A percentile compares a stretch with the other conserved stretches of the same genome.
phyloP scores from a whole-genome alignment of 345 rosid species.

The Gossypium thurberi region DNA sequence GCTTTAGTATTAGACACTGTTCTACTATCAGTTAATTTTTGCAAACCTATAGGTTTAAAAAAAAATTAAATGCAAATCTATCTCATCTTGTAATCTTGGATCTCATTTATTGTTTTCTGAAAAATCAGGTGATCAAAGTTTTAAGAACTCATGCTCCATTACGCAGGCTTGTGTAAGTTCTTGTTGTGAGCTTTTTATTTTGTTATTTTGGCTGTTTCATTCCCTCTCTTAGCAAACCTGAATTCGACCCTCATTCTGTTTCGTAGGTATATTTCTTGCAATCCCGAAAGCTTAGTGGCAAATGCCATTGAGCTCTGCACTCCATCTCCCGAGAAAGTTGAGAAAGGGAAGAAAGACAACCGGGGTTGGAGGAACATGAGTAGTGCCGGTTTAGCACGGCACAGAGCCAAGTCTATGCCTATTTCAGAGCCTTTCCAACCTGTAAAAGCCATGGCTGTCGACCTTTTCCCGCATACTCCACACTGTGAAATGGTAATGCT shows the following conservation, averaged over 20 bases:
- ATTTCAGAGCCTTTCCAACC: constrained; percentile 81
- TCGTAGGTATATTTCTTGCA: constrained; percentile 84
- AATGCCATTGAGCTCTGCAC: constrained; percentile 94
- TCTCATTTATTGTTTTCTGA: background rate
- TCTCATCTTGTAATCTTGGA: background rate
- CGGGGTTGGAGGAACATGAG: constrained; percentile 68
- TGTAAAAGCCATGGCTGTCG: constrained; percentile 94
- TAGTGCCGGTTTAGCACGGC: constrained; percentile 77
- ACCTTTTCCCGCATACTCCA: constrained; percentile 88
- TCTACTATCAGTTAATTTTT: background rate
- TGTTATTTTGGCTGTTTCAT: background rate
- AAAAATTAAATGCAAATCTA: background rate
- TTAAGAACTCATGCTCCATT: constrained; percentile 69
- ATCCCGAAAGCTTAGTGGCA: constrained; percentile 86
- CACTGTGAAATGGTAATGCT: constrained; percentile 98
- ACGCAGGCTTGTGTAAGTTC: constrained; percentile 76
- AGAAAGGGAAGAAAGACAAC: constrained; percentile 62
- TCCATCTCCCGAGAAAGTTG: constrained; percentile 53
- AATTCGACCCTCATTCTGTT: constrained; percentile 6
- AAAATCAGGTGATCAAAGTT: constrained; percentile 66
- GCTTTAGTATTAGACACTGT: background rate
- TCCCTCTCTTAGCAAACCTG: background rate
- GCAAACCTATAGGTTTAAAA: background rate
- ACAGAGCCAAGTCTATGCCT: constrained; percentile 84
- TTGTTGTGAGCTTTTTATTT: constrained; percentile 7